Conservation (phyloP, 1,139 yeast genomes). For the Entelexis sorbosivorans region DNA sequence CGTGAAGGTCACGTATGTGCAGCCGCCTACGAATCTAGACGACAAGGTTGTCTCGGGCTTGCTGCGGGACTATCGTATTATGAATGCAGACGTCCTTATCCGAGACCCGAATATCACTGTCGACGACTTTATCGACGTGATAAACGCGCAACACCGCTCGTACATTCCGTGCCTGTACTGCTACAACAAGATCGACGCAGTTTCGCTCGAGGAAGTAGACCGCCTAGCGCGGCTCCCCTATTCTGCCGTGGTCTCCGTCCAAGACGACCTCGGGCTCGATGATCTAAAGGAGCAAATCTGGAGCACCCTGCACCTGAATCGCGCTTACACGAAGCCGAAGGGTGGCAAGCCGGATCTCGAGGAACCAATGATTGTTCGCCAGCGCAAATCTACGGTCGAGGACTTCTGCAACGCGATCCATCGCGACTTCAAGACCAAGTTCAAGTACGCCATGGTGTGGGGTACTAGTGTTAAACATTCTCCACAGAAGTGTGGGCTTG, state of each 20-base stretch:
- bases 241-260: slow-evolving; percentile 89
- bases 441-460: slow-evolving; percentile 93
- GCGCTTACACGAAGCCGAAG: slow-evolving; percentile 79
- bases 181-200: slow-evolving; percentile 91
- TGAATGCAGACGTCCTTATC: slow-evolving; percentile 84
- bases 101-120: slow-evolving; percentile 83
- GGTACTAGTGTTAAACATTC: slow-evolving; percentile 91
- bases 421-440: slow-evolving; percentile 81
- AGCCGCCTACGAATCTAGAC: slow-evolving; percentile 72
- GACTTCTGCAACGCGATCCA: slow-evolving; percentile 89
- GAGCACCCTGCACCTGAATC: slow-evolving; percentile 69
- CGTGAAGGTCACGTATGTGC: slow-evolving; percentile 64
- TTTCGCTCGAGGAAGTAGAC: slow-evolving; percentile 87
- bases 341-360: slow-evolving; percentile 69
- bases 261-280: slow-evolving; percentile 69
- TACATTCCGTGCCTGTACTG: slow-evolving; percentile 88
- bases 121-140: slow-evolving; percentile 87
- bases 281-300: slow-evolving; percentile 89
- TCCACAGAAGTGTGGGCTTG: slow-evolving; percentile 91
- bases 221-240: slow-evolving; percentile 83
- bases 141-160: slow-evolving; percentile 75
- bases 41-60: slow-evolving; percentile 70
- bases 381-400: slow-evolving; percentile 58
- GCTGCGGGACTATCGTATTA: slow-evolving; percentile 76
- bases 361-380: slow-evolving; percentile 87